Evolutionary conservation across 139 green algal genomes (phyloP), one percentile per base, ranked within the genome.

Genomic region (Coccomyxa sp.): DNA sequence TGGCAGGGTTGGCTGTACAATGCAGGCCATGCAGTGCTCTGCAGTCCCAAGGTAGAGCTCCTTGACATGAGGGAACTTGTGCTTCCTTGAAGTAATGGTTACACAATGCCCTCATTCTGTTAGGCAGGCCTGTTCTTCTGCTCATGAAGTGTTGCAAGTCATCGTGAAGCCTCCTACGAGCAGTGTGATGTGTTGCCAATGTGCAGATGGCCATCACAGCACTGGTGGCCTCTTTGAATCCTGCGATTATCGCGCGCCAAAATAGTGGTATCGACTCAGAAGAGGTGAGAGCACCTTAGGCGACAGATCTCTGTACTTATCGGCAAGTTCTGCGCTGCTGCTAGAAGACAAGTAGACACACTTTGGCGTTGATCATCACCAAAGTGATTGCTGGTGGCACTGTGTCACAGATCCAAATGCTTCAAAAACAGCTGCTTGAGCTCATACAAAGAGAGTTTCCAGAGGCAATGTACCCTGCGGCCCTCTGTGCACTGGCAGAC

Each of bases 1-100:
- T 91, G 88, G 88, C 23, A 18, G 1, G 85, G 85, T 12, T 91
- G 88, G 88, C 83, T 91, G 38, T 91, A 91, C 83, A 86, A 30
- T 25, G 88, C 85, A 10, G 88, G 88, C 28, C 83, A 79, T 57
- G 85, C 88, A 10, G 81, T 82, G 32, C 23, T 87, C 28, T 88
- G 84, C 84, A 79, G 82, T 13, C 84, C 82, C 7, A 74, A 79
- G 81, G 81, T 79, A 28, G 0, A 25, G 38, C 38, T 7, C 38
- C 38, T 51, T 51, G 38, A 51, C 3, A 51, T 51, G 38, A 51
- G 38, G 7, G 7, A 51, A 51, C 38, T 7, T 3, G 38, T 51
- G 38, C 10, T 51, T 0, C 17, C 77, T 31, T 51, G n/a, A 28
- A 0, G 31, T 51, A 32, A 31, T 23, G 27, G 23, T 21, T 67